Evolutionary conservation across 768 basidiomycete genomes (phyloP), one percentile per base, ranked within the genome.

Genomic region (Lentinula lateritia): DNA sequence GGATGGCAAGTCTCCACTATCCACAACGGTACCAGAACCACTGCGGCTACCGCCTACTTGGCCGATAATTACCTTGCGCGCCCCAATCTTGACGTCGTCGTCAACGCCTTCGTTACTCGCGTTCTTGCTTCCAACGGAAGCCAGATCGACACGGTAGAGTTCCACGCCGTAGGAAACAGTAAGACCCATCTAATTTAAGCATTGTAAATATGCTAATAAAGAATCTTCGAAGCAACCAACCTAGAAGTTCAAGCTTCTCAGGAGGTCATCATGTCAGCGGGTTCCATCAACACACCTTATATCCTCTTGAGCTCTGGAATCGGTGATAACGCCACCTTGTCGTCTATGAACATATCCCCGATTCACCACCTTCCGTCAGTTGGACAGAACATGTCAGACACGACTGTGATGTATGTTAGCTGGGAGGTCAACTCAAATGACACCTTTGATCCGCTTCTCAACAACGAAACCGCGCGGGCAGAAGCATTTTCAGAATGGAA

Each of bases 31-130:
- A 60, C 45, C 18, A 61, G 73, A 34, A 70, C 70, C 50, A 74
- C 70, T 58, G 66, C 73, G 18, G 73, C 73, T 9, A 69, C 71
- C 6, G 66, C 73, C 0, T 75, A 76, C 61, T 64, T 76, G 23
- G 68, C 67, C 1, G 66, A 69, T 0, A 63, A 72, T 10, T 71
- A 65, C 36, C 58, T 67, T 0, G 61, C 54, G 2, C 69, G 75
- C 1, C 56, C 66, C 6, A 76, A 76, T 55, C 63, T 76, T 5
- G 58, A 72, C 39, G 67, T 76, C 32, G 54, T 76, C 7, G 60
- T 64, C 9, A 62, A 65, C 35, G 56, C 64, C 9, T 28, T 23
- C 5, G 64, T 62, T n/a, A 45, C 57, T 9, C 57, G 62, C 13
- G 52, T 65, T 28, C 16, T 60, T 38, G 35, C 34, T 38, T 20